Evolutionary conservation across 805 yeast genomes (phyloP).

Genomic region (Metschnikowia corniflorae): DNA sequence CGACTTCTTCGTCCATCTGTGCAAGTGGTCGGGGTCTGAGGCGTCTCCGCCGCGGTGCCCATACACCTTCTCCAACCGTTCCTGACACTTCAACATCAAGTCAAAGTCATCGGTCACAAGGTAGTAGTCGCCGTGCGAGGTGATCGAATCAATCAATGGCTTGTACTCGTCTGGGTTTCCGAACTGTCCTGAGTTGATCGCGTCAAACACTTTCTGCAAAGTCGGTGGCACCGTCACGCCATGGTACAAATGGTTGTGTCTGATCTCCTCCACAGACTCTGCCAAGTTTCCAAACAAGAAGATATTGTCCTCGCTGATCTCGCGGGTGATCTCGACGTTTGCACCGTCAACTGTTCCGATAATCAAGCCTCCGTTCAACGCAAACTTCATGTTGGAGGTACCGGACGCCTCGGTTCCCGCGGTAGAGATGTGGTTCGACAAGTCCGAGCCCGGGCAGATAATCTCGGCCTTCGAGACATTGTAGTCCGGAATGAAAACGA

Average conservation of each 20-base stretch:
- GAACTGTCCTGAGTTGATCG: conserved; percentile 66
- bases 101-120: conserved; percentile 88
- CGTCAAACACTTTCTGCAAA: conserved; percentile 58
- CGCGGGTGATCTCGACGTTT: conserved; percentile 90
- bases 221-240: conserved; percentile 58
- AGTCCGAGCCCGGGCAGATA: conserved; percentile 84
- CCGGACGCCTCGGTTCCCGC: conserved; percentile 98
- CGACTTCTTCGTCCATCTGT: conserved; percentile 71
- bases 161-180: conserved; percentile 68
- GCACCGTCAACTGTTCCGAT: conserved; percentile 98
- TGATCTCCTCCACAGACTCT: conserved; percentile 82
- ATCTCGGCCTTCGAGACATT: conserved; percentile 93
- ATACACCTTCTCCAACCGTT: conserved; percentile 68
- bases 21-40: conserved; percentile 48
- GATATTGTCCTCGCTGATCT: conserved; percentile 89
- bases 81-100: conserved; percentile 78
- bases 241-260: conserved; percentile 67
- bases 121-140: conserved; percentile 77
- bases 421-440: conserved; percentile 91
- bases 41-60: conserved; percentile 43
- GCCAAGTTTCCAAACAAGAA: conserved; percentile 88
- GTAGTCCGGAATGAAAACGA: conserved; percentile 86
- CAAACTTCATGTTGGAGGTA: conserved; percentile 94
- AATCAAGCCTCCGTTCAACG: conserved; percentile 87
- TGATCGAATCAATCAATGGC: conserved; percentile 65